Base-by-base conservation (phyloP, 73 alveolate species). In the Symbiodinium natans region DNA sequence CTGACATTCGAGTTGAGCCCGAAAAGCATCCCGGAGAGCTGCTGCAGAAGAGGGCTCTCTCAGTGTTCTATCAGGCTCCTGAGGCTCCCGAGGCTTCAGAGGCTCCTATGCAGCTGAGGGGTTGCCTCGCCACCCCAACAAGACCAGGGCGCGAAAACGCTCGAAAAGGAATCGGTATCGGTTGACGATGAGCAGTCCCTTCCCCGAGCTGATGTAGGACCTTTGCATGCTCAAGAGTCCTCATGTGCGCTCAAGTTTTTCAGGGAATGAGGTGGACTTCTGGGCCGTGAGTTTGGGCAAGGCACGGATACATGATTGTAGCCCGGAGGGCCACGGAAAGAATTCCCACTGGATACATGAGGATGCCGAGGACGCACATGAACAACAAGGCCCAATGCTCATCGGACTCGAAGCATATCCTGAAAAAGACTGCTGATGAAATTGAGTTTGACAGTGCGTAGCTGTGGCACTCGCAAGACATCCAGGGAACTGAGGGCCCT, bases 131-230 rank as follows among this genome's bases (percentile, higher is more conserved):
- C n/a, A n/a, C n/a, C n/a, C n/a, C n/a, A n/a, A n/a, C n/a, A n/a
- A n/a, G n/a, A 36, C 80, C 80, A 29, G 38, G 80, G 33, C 11
- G 36, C 97, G 97, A 42, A 90, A 90, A 25, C 97, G 97, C 88
- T 90, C 97, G 48, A 90, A 90, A 23, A 90, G 77, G 42, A 90
- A 90, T 41, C 97, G 87, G 80, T 90, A 90, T 19, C 97, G 83
- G 52, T 73, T 90, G 33, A 90, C 97, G 82, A 90, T 33, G 41
- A 90, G 48, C 75, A 90, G 80, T 2, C 97, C 97, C 54, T 90
- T 82, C 31, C 97, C 97, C 10, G 80, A 68, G 77, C 89, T 71
- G 77, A 90, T 85, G 31, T 90, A 90, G n/a, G 84, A 74, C 84
- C 42, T 74, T 52, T 13, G 71, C 71, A 21, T 8, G 15, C 29